phyloP scores from a whole-genome alignment of 306 rosid genomes.

The Gastrolobium bilobum region DNA sequence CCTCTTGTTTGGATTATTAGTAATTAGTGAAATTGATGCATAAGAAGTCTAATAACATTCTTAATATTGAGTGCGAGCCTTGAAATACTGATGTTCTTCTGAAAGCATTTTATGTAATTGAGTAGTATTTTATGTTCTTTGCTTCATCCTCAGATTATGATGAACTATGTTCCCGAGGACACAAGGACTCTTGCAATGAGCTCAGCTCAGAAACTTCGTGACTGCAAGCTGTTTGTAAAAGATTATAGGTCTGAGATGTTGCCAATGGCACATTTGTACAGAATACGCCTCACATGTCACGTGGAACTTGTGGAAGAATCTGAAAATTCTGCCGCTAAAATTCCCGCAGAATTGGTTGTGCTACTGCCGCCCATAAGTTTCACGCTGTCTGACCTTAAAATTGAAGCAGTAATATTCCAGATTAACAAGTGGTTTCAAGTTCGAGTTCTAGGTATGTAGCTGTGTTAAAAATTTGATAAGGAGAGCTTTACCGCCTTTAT shows the following conservation, averaged over 20 bases:
- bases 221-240: slow-evolving; percentile 97
- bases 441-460: too few relatives aligned
- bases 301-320: slow-evolving; percentile 72
- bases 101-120: slow-evolving; percentile 20
- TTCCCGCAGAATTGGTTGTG: slow-evolving; percentile 74
- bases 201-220: slow-evolving; percentile 83
- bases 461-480: too few relatives aligned
- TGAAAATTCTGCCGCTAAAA: slow-evolving; percentile 53
- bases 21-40: neutral
- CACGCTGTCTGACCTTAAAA: slow-evolving; percentile 73
- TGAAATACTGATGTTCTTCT: slow-evolving; percentile 32
- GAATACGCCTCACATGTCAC: slow-evolving; percentile 64
- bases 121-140: slow-evolving; percentile 54
- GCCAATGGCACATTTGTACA: slow-evolving; percentile 44
- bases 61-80: neutral
- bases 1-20: neutral
- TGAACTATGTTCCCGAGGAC: slow-evolving; percentile 59
- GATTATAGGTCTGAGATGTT: slow-evolving; percentile 64
- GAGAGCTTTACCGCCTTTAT: too few relatives aligned
- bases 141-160: slow-evolving; percentile 82
- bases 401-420: slow-evolving; percentile 43
- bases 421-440: too few relatives aligned
- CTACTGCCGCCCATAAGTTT: slow-evolving; percentile 60
- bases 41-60: slow-evolving; percentile 4
- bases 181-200: slow-evolving; percentile 66